Conservation (phyloP, 768 basidiomycete genomes). For the Punctularia strigosozonata region DNA sequence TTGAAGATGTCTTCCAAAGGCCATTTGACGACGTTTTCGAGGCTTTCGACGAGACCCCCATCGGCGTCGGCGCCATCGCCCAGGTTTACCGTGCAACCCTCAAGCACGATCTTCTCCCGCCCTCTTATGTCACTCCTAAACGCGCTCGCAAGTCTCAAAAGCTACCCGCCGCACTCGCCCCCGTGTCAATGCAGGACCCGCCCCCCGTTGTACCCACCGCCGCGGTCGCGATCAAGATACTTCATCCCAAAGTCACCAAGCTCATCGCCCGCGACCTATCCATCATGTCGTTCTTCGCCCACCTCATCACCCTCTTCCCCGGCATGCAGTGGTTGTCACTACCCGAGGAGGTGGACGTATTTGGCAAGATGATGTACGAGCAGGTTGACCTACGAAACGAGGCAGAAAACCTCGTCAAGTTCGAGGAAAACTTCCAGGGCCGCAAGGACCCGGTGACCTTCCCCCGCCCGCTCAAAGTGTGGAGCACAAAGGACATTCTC, state of each 20-base stretch:
- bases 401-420: slow-evolving; percentile 73
- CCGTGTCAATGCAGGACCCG: slow-evolving; percentile 35
- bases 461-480: slow-evolving; percentile 73
- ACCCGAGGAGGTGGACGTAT: slow-evolving; percentile 89
- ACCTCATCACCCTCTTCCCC: slow-evolving; percentile 63
- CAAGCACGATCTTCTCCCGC: slow-evolving; percentile 74
- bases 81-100: slow-evolving; percentile 92
- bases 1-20: slow-evolving; percentile 74
- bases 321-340: slow-evolving; percentile 96
- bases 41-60: slow-evolving; percentile 74
- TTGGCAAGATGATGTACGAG: slow-evolving; percentile 92
- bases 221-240: slow-evolving; percentile 89
- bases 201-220: slow-evolving; percentile 69
- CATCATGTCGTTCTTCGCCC: slow-evolving; percentile 93
- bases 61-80: slow-evolving; percentile 98
- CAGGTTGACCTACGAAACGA: slow-evolving; percentile 89
- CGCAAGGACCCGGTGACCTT: slow-evolving; percentile 79
- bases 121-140: slow-evolving; percentile 71
- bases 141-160: slow-evolving; percentile 40
- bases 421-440: slow-evolving; percentile 77
- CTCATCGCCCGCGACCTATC: slow-evolving; percentile 81
- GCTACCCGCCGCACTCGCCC: slow-evolving; percentile 37
- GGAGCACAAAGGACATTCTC: slow-evolving; percentile 73
- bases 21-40: slow-evolving; percentile 87
- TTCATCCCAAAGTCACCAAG: slow-evolving; percentile 79